Conservation (phyloP, 179 eudicot species). For the Vitellaria paradoxa region DNA sequence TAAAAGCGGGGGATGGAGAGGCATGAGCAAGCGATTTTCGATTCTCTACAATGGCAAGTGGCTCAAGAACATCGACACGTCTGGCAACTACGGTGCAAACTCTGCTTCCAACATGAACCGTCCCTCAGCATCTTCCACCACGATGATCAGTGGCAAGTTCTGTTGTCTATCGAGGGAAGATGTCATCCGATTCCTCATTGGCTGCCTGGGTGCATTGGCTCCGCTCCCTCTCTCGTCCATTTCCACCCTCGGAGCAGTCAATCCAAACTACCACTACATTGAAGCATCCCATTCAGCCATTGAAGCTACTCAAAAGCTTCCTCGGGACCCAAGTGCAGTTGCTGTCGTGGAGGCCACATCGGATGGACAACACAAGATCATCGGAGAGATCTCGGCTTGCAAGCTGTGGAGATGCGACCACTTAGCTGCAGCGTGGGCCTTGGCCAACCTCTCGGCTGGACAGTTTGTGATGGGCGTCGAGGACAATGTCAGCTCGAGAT, state of each 20-base stretch:
- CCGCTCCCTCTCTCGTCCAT: slow-evolving; percentile 91
- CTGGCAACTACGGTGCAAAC: slow-evolving; percentile 24
- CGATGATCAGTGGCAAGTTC: slow-evolving; percentile 39
- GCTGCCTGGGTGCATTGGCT: slow-evolving; percentile 92
- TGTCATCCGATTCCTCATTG: slow-evolving; percentile 79
- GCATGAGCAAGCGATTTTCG: slow-evolving; percentile 91
- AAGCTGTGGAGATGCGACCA: slow-evolving; percentile 90
- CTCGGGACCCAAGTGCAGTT: slow-evolving; percentile 73
- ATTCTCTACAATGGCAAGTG: slow-evolving; percentile 77
- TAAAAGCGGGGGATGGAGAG: slow-evolving; percentile 76
- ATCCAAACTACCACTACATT: slow-evolving; percentile 48
- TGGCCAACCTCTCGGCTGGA: slow-evolving; percentile 82
- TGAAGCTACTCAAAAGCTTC: slow-evolving; percentile 44
- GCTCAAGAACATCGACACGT: slow-evolving; percentile 62
- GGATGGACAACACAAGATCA: slow-evolving; percentile 58
- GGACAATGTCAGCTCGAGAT: slow-evolving; percentile 46
- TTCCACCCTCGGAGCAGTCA: slow-evolving; percentile 64
- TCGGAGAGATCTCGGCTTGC: slow-evolving; percentile 87
- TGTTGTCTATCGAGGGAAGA: slow-evolving; percentile 97
- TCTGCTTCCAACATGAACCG: slow-evolving; percentile 27
- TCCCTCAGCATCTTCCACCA: slow-evolving; percentile 60
- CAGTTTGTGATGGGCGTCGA: slow-evolving; percentile 99
- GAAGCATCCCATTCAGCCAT: slow-evolving; percentile 70
- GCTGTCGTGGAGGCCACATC: slow-evolving; percentile 71
- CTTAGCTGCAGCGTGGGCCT: slow-evolving; percentile 81